Evolutionary conservation across 1,284 basidiomycete genomes (phyloP).

Genomic region (Malassezia dermatis): DNA sequence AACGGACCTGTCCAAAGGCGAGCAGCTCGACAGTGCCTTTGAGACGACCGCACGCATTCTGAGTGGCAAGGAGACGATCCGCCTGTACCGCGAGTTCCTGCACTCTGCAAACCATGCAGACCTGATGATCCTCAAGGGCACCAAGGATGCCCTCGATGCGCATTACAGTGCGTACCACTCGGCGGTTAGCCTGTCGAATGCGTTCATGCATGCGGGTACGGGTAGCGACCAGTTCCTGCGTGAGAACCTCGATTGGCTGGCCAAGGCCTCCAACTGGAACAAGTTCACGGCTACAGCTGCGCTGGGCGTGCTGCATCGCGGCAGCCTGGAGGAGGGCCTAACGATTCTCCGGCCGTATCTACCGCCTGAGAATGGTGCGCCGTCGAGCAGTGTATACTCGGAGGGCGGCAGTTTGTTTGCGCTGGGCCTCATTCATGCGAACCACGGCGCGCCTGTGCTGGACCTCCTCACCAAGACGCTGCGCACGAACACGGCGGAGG

Average conservation of each 20-base stretch:
- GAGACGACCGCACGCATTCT: constrained; percentile 24
- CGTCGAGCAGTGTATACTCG: constrained; percentile 41
- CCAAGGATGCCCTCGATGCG: constrained; percentile 45
- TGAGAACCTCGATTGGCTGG: constrained; percentile 48
- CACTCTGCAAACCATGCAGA: constrained; percentile 44
- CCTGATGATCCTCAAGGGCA: constrained; percentile 40
- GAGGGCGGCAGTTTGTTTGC: constrained; percentile 46
- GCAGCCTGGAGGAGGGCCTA: constrained; percentile 44
- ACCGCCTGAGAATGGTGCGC: constrained; percentile 32
- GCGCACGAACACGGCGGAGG: constrained; percentile 43
- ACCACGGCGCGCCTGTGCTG: constrained; percentile 45
- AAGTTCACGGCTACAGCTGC: constrained; percentile 48
- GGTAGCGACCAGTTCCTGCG: constrained; percentile 47
- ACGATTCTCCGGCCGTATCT: constrained; percentile 44
- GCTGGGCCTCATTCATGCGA: constrained; percentile 46
- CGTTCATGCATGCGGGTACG: constrained; percentile 47
- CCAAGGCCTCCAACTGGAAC: constrained; percentile 48
- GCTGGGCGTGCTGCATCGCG: constrained; percentile 46
- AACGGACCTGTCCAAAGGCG: constrained; percentile 24
- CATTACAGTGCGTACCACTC: constrained; percentile 47
- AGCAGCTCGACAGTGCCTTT: constrained; percentile 22
- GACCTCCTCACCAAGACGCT: constrained; percentile 43
- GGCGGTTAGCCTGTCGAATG: constrained; percentile 45
- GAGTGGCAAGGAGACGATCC: constrained; percentile 44
- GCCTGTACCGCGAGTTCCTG: constrained; percentile 46